Conservation (phyloP, 1,284 basidiomycete genomes). For the Athelia psychrophila region DNA sequence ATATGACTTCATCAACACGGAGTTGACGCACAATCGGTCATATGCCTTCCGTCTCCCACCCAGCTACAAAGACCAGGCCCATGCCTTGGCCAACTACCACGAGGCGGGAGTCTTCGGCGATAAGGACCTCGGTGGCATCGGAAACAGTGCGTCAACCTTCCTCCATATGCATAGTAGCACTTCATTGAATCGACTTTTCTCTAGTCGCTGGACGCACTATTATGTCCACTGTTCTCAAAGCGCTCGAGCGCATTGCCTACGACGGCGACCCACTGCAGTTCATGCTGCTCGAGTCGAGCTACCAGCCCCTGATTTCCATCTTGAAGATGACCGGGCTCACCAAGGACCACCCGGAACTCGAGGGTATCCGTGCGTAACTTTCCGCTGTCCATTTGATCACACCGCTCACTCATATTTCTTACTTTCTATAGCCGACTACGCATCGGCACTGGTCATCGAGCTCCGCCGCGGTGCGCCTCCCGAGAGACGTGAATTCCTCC, state of each 20-base stretch:
- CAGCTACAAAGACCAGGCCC: constrained; percentile 66
- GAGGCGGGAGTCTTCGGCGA: constrained; percentile 77
- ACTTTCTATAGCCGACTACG: constrained; percentile 61
- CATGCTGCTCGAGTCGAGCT: constrained; percentile 73
- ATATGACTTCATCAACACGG: constrained; percentile 75
- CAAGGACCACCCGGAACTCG: constrained; percentile 54
- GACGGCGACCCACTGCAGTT: constrained; percentile 77
- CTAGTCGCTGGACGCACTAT: constrained; percentile 79
- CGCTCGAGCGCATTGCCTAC: constrained; percentile 75
- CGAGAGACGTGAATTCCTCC: constrained; percentile 75
- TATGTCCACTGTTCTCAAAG: constrained; percentile 64
- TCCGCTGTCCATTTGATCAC: too few species aligned
- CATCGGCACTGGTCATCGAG: constrained; percentile 77
- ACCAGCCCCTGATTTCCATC: constrained; percentile 90
- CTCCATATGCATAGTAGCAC: background rate
- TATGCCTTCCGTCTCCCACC: constrained; percentile 73
- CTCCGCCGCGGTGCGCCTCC: constrained; percentile 69
- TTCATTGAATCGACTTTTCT: background rate
- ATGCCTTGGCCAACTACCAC: constrained; percentile 73
- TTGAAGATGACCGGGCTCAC: constrained; percentile 73
- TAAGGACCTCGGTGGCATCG: constrained; percentile 57
- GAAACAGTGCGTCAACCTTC: constrained; percentile 57
- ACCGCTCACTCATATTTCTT: too few species aligned
- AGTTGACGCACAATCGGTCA: constrained; percentile 76
- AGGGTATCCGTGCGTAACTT: constrained; percentile 56